Percentiles rank a stretch among this genome's conserved stretches.
phyloP scores from a whole-genome alignment of 2,329 filamentous ascomycete species.

The Penicillium palitans region DNA sequence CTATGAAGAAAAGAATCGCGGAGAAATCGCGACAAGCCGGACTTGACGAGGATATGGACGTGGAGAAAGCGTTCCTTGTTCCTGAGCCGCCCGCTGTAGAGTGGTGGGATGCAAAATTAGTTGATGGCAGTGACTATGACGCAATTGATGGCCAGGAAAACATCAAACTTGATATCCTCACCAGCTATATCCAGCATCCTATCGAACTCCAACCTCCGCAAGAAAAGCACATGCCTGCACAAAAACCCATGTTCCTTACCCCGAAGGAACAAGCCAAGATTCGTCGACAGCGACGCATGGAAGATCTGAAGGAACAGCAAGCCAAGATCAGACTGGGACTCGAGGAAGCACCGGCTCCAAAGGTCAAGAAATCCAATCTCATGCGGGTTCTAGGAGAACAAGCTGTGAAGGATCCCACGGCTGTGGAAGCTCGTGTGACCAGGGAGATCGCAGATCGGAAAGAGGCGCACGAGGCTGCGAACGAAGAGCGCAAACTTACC shows the following conservation, averaged over 20 bases:
- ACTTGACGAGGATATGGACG: constrained; percentile 85
- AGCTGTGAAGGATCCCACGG: constrained; percentile 92
- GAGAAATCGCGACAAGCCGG: constrained; percentile 84
- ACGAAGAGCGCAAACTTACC: constrained; percentile 82
- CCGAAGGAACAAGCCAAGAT: constrained; percentile 88
- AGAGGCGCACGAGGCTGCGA: constrained; percentile 72
- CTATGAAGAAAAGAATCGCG: constrained; percentile 91
- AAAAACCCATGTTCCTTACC: constrained; percentile 92
- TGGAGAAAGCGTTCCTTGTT: constrained; percentile 85
- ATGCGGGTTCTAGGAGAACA: constrained; percentile 95
- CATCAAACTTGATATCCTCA: constrained; percentile 75
- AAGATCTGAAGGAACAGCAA: constrained; percentile 91
- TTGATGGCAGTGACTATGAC: constrained; percentile 73
- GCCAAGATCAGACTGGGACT: constrained; percentile 92
- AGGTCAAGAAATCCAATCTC: constrained; percentile 95
- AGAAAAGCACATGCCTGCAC: constrained; percentile 73
- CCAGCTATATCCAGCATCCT: constrained; percentile 88
- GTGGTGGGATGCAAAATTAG: constrained; percentile 94
- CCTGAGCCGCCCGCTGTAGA: constrained; percentile 83
- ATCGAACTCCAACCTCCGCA: constrained; percentile 88
- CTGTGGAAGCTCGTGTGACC: constrained; percentile 92
- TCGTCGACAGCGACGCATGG: constrained; percentile 84
- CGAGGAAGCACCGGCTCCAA: constrained; percentile 85
- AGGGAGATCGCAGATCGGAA: constrained; percentile 86
- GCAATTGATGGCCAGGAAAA: constrained; percentile 64